Evolutionary conservation across 768 basidiomycete species (phyloP), one percentile per base, ranked within the genome.

Genomic region (Mycena latifolia): DNA sequence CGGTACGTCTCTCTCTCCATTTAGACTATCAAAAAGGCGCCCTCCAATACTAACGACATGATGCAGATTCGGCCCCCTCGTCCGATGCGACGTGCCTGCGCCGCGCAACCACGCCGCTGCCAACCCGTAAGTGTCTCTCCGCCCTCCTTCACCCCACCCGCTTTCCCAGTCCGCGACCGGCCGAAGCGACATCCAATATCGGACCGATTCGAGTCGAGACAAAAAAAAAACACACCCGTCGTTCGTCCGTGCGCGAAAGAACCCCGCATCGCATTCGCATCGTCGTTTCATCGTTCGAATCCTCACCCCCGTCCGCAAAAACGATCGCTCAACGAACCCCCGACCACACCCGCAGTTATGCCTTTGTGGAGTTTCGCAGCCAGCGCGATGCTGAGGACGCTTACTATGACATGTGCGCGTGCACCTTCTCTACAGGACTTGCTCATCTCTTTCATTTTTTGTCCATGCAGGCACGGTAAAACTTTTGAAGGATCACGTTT

Each of bases 1-100:
- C 86, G 90, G 94, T 94, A 63, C 50, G 82, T 77, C 60, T 51
- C n/a, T n/a, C n/a, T n/a, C n/a, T n/a, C 54, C 35, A 35, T 61
- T 53, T 46, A 59, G 48, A 31, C 39, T 25, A 20, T 52, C 45
- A 55, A 63, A 48, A 55, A 45, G 47, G 31, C 5, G 31, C 25
- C 29, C 7, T 18, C 17, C 46, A 47, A 55, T 25, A 11, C n/a
- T 33, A 33, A 12, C 37, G 37, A 39, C 17, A 39, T 18, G 33
- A 37, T 25, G 25, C 74, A 95, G 93, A 61, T 95, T 84, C 70
- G 94, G 94, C 20, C 91, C 90, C 60, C 84, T 96, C 29, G 86
- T 95, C 66, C 92, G 94, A 65, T 96, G 94, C 80, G 94, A 96
- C 75, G 93, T 96, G 18, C 94, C 94, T 20, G 94, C 94, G 2